These are phyloP conservation scores for Colletotrichum orchidophilum DNA, from an alignment of 2,329 filamentous ascomycete species.

Conservation along the genomic window DNA sequence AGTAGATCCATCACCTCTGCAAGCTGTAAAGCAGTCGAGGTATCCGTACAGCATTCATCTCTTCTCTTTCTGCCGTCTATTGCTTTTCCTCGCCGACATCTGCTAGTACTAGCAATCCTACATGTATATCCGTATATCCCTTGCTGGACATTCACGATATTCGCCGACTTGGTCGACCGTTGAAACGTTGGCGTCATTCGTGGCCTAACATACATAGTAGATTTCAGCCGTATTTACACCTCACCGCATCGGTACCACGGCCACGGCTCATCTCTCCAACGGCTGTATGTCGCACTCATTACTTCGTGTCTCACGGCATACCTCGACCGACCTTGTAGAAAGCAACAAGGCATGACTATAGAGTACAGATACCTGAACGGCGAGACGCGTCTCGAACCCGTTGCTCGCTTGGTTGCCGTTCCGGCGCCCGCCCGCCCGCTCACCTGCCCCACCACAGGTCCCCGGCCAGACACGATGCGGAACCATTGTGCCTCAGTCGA, in stretches of 20 bases:
- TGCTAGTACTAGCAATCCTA: background rate
- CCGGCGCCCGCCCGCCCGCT: conserved; percentile 22
- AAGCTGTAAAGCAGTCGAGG: background rate
- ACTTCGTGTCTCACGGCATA: conserved; percentile 20
- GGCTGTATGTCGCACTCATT: conserved; percentile 4
- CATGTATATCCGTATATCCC: background rate
- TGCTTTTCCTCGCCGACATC: background rate
- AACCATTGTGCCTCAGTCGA: conserved; percentile 2
- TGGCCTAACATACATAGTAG: background rate
- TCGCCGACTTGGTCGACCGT: background rate
- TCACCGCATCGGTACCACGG: background rate
- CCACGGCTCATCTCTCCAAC: conserved; percentile 2
- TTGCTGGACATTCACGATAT: background rate
- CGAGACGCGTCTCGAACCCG: conserved; percentile 33
- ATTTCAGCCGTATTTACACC: background rate
- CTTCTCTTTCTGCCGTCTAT: background rate
- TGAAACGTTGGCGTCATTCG: background rate
- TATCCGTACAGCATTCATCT: background rate
- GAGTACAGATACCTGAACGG: conserved; percentile 3
- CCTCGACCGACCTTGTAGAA: background rate
- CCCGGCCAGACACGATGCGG: conserved; percentile 10
- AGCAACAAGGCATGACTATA: conserved; percentile 23
- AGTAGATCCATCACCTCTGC: conserved; percentile 4
- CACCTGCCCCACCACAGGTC: conserved; percentile 6
- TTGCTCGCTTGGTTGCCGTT: conserved; percentile 12